A percentile compares a stretch with the other conserved stretches of the same genome.
Conservation (phyloP, 2,329 filamentous ascomycete species). For the Aspergillus sp. region DNA sequence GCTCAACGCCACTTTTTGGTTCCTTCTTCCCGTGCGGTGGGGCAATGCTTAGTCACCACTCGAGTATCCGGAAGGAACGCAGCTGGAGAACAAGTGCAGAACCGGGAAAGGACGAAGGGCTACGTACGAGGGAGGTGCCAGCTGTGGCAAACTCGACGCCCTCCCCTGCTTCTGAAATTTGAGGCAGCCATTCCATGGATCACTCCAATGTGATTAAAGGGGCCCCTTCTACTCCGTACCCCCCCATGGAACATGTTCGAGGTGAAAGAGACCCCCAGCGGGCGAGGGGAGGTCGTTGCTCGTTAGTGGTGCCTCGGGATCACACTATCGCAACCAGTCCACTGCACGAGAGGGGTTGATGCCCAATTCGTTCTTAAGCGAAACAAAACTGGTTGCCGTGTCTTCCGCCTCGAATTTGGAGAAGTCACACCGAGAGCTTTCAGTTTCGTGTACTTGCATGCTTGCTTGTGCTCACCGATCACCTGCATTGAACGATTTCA, state of each 20-base stretch:
- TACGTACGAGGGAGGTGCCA: not conserved
- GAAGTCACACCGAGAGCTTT: slow-evolving; percentile 3
- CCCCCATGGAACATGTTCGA: slow-evolving; percentile 3
- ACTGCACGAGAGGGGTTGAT: slow-evolving; percentile 21
- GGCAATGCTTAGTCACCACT: slow-evolving; percentile 18
- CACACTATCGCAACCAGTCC: slow-evolving; percentile 11
- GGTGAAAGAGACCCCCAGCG: not conserved
- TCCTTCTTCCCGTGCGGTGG: slow-evolving; percentile 21
- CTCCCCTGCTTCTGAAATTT: not conserved
- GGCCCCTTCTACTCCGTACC: not conserved
- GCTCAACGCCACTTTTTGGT: slow-evolving; percentile 23
- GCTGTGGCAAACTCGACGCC: not conserved
- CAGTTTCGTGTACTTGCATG: no score
- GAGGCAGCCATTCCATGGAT: slow-evolving; percentile 5
- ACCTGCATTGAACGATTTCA: not conserved
- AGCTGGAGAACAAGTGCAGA: not conserved
- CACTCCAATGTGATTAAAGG: not conserved
- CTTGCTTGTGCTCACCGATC: not conserved
- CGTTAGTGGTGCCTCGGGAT: slow-evolving; percentile 14
- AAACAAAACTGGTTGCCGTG: slow-evolving; percentile 17
- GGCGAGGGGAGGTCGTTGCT: slow-evolving; percentile 4
- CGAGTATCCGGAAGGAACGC: not conserved
- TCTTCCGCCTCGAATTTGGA: slow-evolving; percentile 15
- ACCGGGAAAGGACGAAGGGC: not conserved
- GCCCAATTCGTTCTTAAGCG: slow-evolving; percentile 20